Evolutionary conservation across 768 basidiomycete species (phyloP), one percentile per base, ranked within the genome.

Genomic region (Mycena filopes): DNA sequence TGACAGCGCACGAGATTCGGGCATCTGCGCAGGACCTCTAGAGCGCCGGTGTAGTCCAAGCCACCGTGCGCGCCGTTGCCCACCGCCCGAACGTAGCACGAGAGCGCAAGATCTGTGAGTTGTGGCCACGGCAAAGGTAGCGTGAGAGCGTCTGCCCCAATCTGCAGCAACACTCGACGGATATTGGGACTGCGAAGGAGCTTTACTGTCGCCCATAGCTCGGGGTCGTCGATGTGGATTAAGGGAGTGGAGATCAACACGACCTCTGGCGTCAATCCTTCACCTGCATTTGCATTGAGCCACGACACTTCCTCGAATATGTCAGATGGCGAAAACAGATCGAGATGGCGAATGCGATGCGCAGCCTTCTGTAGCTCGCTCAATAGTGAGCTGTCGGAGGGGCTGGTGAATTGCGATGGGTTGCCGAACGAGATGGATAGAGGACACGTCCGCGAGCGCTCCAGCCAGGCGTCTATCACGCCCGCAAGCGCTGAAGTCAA

Each of bases 1-100:
- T 56, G 40, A 20, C 55, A 56, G 4, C 55, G 42, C 36, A 43
- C 55, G n/a, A 56, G 41, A 29, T 56, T 56, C 7, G 41, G 41
- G n/a, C 40, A 41, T n/a, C 55, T 38, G 20, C 20, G 40, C 23
- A 56, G 26, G 7, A 56, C 10, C 38, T 38, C 25, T 6, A 56
- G 6, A 23, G 41, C 23, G n/a, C 23, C 18, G 20, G 25, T 48
- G 12, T 33, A 20, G 26, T 33, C 45, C 43, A 58, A 29, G 11
- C 56, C 29, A 18, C 20, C 45, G 0, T 9, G 10, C 2, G 18
- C 5, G 21, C 46, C 9, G 11, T 31, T 8, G 15, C 5, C 26
- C 42, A 20, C 3, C 3, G 1, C 20, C 28, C 21, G n/a, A 31
- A 36, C 20, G 20, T 11, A 36, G 9, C 25, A 29, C 9, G 43